A percentile compares a stretch with the other conserved stretches of the same genome.
These are phyloP conservation scores for Nicotiana attenuata DNA, from an alignment of 257 asterid genomes.

Conservation along the genomic window DNA sequence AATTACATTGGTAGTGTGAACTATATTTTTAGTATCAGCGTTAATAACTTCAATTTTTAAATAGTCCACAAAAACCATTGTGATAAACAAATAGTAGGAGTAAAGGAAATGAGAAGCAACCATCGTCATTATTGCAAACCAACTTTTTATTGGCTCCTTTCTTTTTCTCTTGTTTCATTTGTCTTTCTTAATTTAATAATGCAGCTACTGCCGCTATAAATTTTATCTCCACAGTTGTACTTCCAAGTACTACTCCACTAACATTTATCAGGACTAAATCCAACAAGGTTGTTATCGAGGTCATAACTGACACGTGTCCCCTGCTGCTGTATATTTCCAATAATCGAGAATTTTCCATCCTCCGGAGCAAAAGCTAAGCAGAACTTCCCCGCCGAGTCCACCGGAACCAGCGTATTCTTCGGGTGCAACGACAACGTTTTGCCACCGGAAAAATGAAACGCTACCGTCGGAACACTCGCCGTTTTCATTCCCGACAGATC, in stretches of 20 bases:
- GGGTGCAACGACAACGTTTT: neutral
- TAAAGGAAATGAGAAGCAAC: neutral
- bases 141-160: neutral
- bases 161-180: neutral
- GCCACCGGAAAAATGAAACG: neutral
- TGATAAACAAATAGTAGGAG: no score
- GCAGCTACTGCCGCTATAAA: neutral
- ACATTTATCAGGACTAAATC: neutral
- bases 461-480: neutral
- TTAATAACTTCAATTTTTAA: no score
- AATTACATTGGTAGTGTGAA: no score
- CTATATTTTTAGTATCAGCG: no score
- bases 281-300: neutral
- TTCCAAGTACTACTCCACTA: neutral
- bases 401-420: neutral
- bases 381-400: neutral
- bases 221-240: neutral
- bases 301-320: conserved; percentile 9
- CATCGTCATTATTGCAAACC: neutral
- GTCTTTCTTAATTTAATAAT: neutral
- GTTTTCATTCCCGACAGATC: neutral
- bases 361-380: conserved; percentile 16
- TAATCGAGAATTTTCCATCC: neutral
- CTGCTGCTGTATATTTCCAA: conserved; percentile 13
- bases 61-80: no score